Evolutionary conservation across 108 stramenopile species (phyloP), one percentile per base, ranked within the genome.

Genomic region (Schizochytrium sp.): DNA sequence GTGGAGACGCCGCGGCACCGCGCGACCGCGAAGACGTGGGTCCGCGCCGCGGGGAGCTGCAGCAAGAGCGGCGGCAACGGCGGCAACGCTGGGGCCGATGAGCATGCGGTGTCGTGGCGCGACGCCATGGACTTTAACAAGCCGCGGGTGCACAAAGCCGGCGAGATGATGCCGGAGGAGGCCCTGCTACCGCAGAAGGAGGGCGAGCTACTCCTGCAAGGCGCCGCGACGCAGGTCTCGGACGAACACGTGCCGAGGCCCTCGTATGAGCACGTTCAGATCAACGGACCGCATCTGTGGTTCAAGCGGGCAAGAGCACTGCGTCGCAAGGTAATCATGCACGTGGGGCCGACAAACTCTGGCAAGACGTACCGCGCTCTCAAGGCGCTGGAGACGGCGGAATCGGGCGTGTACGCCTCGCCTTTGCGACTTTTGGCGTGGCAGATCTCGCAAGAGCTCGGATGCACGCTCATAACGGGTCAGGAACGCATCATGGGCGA

Each of bases 351-450:
- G 3, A 98, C 98, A 16, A 98, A 97, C 91, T 95, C 95, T 60
- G 98, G 98, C 5, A 98, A 98, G 89, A 98, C 98, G 28, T 97
- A 98, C 89, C 88, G 92, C 45, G 98, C 98, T 4, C 90, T 98
- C 45, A 90, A 96, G 88, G 92, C 96, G 44, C 93, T 98, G 47
- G 94, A 94, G 88, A 87, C 92, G 25, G 97, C 95, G 44, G 90
- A 94, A 47, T 88, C 91, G 48, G 98, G 98, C 28, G 87, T 98
- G 83, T 98, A 97, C 90, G 89, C 95, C 43, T 97, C 97, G n/a
- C 98, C 98, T 12, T 91, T 98, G 18, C 96, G 98, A n/a, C 91
- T 98, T 48, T 91, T 98, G 58, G 98, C 97, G 3, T 95, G 96
- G 57, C 97, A 98, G 91, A 91, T 97, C 14, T 97, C 97, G 91